These are phyloP conservation scores for Pistacia vera DNA, from an alignment of 345 rosid species.

Conservation along the genomic window DNA sequence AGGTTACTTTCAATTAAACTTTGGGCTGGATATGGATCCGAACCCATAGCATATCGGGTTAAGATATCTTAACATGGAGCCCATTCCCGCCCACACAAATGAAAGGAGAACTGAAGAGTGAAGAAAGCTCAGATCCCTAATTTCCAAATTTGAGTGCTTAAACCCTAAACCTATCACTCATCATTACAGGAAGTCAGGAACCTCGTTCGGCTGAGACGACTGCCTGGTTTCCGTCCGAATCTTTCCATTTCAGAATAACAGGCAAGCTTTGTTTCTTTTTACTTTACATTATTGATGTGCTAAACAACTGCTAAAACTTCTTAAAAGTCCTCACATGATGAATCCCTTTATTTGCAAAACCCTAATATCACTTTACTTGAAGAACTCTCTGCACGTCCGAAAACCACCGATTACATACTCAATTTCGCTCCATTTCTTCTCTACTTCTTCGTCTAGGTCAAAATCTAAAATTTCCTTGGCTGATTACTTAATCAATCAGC, in stretches of 20 bases:
- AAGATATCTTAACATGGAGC: no score
- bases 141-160: no score
- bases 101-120: no score
- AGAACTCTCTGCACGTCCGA: slow-evolving; percentile 2
- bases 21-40: no score
- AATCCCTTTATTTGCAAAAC: slow-evolving; percentile 11
- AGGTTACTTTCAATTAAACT: no score
- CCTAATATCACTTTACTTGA: slow-evolving; percentile 18
- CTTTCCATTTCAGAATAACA: neutral
- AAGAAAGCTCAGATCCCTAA: no score
- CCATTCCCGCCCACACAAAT: no score
- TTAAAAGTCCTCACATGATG: slow-evolving; percentile 10
- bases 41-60: no score
- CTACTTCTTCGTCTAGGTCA: slow-evolving; percentile 7
- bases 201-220: no score
- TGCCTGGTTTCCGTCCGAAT: neutral
- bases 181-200: no score
- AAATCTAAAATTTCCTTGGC: slow-evolving; percentile 3
- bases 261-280: neutral
- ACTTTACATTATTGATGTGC: neutral
- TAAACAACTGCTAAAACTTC: neutral
- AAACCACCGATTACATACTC: neutral
- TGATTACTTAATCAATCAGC: slow-evolving; percentile 32
- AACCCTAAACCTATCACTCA: no score
- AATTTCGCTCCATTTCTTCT: slow-evolving; percentile 11